Evolutionary conservation across 1,284 basidiomycete genomes (phyloP), one percentile per base, ranked within the genome.

Genomic region (Chalciporus sp.): DNA sequence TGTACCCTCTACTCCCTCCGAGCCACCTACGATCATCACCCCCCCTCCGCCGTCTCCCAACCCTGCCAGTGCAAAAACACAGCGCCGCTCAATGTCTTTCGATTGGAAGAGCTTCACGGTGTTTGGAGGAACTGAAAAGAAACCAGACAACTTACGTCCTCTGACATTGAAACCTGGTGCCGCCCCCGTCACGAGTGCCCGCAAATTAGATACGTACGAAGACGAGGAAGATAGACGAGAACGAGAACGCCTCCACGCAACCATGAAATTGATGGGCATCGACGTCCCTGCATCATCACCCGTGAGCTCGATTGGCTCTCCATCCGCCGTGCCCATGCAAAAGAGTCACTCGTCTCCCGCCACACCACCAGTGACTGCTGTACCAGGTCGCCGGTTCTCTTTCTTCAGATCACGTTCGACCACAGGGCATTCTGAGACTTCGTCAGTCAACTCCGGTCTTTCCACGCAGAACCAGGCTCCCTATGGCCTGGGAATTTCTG

Each of bases 221-320:
- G 94, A 69, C 27, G 94, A 95, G 48, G 91, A 95, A 55, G 94
- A 96, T 64, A 79, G 83, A 45, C 80, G 80, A 55, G 94, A 95
- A 70, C 79, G 94, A 53, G 92, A 94, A 70, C 83, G 92, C 14
- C 75, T 95, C 55, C 80, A 90, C 63, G 92, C 93, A 11, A 90
- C 90, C 11, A 89, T 95, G 87, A 94, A 94, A 71, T 76, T 95
- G 29, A 93, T 95, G 91, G 94, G 94, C 9, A 90, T 95, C 53
- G 85, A 92, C 64, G 84, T 86, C 42, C 68, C 74, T 31, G 63
- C 59, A 17, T 57, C 74, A 43, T 71, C 75, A 16, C 70, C 75
- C 4, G 33, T 51, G n/a, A 63, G 53, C 17, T 56, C 63, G 28
- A 10, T 58, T 4, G 48, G 58, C 27, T 66, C 65, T 40, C 62